phyloP scores from a whole-genome alignment of 2,329 filamentous ascomycete species.

The Emmonsiellopsis sp. region DNA sequence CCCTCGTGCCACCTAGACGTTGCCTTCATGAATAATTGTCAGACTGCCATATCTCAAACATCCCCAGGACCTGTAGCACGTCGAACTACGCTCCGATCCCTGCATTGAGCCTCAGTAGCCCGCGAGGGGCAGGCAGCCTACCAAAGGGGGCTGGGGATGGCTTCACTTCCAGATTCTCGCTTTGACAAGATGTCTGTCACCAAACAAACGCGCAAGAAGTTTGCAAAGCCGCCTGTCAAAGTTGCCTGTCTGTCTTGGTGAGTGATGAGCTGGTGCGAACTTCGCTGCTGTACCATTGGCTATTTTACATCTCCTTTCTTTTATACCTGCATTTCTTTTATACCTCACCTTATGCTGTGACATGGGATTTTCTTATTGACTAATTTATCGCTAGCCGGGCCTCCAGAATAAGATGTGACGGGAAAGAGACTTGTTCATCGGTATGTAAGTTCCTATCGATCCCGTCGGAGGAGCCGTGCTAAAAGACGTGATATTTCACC shows the following conservation, averaged over 20 bases:
- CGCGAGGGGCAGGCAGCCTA: too few relatives aligned
- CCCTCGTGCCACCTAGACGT: too few relatives aligned
- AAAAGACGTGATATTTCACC: background rate
- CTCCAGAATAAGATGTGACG: conserved; percentile 35
- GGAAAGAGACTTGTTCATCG: conserved; percentile 34
- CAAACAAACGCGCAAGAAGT: conserved; percentile 31
- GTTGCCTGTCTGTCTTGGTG: conserved; percentile 36
- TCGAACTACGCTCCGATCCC: too few relatives aligned
- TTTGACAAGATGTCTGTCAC: conserved; percentile 15
- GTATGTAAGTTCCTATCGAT: conserved; percentile 22
- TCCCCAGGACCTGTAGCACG: too few relatives aligned
- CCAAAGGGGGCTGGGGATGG: background rate
- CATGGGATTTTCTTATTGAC: conserved; percentile 1
- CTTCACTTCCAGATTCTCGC: background rate
- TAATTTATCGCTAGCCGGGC: conserved; percentile 23
- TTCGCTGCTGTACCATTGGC: background rate
- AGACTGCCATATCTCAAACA: too few relatives aligned
- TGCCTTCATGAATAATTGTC: too few relatives aligned
- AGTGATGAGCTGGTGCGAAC: conserved; percentile 8
- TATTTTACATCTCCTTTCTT: conserved; percentile 3
- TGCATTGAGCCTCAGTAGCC: too few relatives aligned
- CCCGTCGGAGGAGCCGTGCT: background rate
- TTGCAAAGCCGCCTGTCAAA: conserved; percentile 36
- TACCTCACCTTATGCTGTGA: background rate
- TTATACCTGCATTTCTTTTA: conserved; percentile 1